A percentile compares a stretch with the other conserved stretches of the same genome.
Conservation (phyloP, 2,329 filamentous ascomycete species). For the Sporothrix schenckii region DNA sequence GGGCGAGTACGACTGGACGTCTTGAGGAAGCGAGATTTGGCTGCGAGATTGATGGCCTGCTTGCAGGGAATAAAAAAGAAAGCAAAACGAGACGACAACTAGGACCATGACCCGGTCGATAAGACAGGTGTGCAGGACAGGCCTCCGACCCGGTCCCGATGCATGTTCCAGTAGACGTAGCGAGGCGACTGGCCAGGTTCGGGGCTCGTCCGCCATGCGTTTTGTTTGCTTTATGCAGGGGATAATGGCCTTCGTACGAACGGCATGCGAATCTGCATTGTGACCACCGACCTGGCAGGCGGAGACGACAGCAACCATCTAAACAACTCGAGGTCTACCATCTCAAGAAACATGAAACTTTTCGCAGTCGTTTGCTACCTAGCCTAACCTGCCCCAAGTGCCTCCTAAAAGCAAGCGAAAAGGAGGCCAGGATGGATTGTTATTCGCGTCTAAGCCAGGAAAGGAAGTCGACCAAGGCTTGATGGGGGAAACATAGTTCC, state of each 20-base stretch:
- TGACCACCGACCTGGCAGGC: slow-evolving; percentile 17
- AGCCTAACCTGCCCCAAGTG: neutral
- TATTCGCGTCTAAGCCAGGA: slow-evolving; percentile 8
- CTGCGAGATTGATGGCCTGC: slow-evolving; percentile 12
- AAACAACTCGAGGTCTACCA: neutral
- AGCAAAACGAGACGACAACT: neutral
- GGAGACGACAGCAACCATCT: neutral
- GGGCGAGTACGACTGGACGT: slow-evolving; percentile 1
- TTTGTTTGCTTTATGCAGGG: neutral
- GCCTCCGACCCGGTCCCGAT: neutral
- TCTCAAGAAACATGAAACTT: too few relatives aligned
- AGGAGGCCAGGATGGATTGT: neutral
- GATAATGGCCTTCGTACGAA: neutral
- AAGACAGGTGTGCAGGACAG: neutral
- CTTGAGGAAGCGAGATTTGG: slow-evolving; percentile 4
- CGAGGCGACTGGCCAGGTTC: neutral
- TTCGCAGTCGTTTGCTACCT: neutral
- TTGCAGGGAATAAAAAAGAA: neutral
- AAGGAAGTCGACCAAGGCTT: neutral
- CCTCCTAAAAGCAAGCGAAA: neutral
- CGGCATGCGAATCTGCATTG: slow-evolving; percentile 16
- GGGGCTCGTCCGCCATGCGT: slow-evolving; percentile 5
- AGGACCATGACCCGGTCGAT: neutral
- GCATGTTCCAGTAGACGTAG: slow-evolving; percentile 31
- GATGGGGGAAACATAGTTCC: slow-evolving; percentile 5